Evolutionary conservation across 2,329 filamentous ascomycete species (phyloP).

Genomic region (Chaetomium olivaceum): DNA sequence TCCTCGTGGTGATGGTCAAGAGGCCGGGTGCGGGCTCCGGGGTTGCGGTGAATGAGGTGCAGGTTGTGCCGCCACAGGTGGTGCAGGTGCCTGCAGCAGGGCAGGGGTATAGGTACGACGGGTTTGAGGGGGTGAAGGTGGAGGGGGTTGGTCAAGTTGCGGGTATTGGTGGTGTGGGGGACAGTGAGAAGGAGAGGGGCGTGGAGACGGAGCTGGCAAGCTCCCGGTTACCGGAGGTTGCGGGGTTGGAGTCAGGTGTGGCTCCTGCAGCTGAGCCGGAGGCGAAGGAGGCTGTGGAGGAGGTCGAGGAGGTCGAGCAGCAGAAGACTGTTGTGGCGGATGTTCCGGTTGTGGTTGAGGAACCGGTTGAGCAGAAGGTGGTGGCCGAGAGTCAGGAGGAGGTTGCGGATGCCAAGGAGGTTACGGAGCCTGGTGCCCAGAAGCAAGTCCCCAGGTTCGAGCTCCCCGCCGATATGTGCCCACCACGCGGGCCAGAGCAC

Average conservation of each 20-base stretch:
- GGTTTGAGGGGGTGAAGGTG: background rate
- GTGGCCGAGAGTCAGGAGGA: background rate
- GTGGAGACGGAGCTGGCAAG: background rate
- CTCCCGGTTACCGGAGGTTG: background rate
- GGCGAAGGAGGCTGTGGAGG: background rate
- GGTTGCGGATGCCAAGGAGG: background rate
- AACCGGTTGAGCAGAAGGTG: background rate
- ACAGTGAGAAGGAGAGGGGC: background rate
- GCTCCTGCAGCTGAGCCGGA: background rate
- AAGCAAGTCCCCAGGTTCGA: background rate
- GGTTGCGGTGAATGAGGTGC: background rate
- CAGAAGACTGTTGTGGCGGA: background rate
- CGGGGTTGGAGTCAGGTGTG: background rate
- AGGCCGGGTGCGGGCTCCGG: background rate
- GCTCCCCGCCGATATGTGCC: background rate
- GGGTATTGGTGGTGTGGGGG: background rate
- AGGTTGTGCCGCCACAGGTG: background rate
- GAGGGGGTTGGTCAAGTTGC: background rate
- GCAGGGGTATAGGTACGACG: background rate
- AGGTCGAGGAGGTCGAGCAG: background rate
- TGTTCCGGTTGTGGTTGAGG: background rate
- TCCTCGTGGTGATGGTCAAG: slow-evolving; percentile 45
- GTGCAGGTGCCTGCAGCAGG: background rate
- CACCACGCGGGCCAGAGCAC: slow-evolving; percentile 4
- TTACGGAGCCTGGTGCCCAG: background rate